phyloP scores from a whole-genome alignment of 2,329 filamentous ascomycete genomes.

The Cercospora sp. region DNA sequence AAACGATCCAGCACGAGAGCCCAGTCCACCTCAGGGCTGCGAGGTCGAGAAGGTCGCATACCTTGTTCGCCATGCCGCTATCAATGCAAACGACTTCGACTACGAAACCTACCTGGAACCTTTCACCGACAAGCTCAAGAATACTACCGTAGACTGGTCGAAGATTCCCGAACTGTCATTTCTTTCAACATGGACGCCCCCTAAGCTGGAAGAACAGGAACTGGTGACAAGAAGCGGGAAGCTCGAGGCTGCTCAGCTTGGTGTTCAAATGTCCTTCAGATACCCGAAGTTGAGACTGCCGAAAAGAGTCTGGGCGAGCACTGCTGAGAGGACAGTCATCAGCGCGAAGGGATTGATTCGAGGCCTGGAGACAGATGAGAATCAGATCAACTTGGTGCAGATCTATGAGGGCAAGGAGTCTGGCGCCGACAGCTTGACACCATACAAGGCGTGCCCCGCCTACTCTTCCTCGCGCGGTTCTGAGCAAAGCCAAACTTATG shows the following conservation, averaged over 20 bases:
- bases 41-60: conserved; percentile 53
- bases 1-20: conserved; percentile 49
- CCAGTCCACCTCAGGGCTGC: conserved; percentile 53
- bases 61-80: conserved; percentile 54
- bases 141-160: conserved; percentile 61
- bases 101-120: conserved; percentile 55
- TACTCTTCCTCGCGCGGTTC: conserved; percentile 61
- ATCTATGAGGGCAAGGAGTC: conserved; percentile 59
- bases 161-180: conserved; percentile 59
- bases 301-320: conserved; percentile 61
- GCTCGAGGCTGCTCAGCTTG: conserved; percentile 61
- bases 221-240: conserved; percentile 63
- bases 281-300: conserved; percentile 59
- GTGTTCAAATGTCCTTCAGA: conserved; percentile 59
- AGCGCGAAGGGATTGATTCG: conserved; percentile 61
- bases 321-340: conserved; percentile 61
- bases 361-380: conserved; percentile 56
- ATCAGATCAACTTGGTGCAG: conserved; percentile 57
- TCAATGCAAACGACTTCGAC: conserved; percentile 56
- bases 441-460: conserved; percentile 64
- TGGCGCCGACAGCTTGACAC: conserved; percentile 63
- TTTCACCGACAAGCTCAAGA: conserved; percentile 58
- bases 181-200: conserved; percentile 57
- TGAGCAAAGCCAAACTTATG: conserved; percentile 48
- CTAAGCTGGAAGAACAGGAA: conserved; percentile 56